Percentiles rank a stretch among this genome's conserved stretches.
phyloP scores from a whole-genome alignment of 306 rosid species.

The Quercus mongolica region DNA sequence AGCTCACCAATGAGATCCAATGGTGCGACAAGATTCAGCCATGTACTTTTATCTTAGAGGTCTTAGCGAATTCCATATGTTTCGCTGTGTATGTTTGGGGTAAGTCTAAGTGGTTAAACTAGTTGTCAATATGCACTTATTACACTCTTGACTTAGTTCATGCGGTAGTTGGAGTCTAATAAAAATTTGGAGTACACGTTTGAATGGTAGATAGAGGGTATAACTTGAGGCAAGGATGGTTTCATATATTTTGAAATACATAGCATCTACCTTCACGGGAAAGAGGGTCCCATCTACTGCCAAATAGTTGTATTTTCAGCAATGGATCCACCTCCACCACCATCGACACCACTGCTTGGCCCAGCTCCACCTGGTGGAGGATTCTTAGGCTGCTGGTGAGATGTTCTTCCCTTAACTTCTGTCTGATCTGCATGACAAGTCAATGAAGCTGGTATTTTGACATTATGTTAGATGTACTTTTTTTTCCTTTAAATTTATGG shows the following conservation, averaged over 20 bases:
- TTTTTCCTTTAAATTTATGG: not conserved
- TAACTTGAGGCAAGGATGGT: conserved; percentile 35
- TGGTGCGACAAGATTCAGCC: not conserved
- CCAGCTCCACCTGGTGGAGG: conserved; percentile 36
- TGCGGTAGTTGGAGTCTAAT: conserved; percentile 38
- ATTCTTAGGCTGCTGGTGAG: conserved; percentile 57
- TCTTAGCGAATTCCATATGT: not conserved
- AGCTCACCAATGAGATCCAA: not conserved
- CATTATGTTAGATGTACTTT: not conserved
- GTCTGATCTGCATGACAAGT: not conserved
- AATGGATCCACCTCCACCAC: conserved; percentile 55
- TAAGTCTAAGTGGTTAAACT: not conserved
- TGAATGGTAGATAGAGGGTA: conserved; percentile 64
- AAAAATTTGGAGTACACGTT: conserved; percentile 14
- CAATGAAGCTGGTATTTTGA: not conserved
- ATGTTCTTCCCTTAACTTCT: not conserved
- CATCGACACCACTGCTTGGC: conserved; percentile 44
- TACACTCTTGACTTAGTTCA: not conserved
- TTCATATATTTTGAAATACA: conserved; percentile 3
- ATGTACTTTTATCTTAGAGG: not conserved
- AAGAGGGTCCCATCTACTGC: not conserved
- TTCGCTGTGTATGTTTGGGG: not conserved
- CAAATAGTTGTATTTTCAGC: not conserved
- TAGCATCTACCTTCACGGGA: not conserved
- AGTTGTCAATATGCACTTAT: not conserved